Percentiles rank a stretch among this genome's conserved stretches.
phyloP scores from a whole-genome alignment of 2,329 filamentous ascomycete genomes.

The Ophiostoma quercus region DNA sequence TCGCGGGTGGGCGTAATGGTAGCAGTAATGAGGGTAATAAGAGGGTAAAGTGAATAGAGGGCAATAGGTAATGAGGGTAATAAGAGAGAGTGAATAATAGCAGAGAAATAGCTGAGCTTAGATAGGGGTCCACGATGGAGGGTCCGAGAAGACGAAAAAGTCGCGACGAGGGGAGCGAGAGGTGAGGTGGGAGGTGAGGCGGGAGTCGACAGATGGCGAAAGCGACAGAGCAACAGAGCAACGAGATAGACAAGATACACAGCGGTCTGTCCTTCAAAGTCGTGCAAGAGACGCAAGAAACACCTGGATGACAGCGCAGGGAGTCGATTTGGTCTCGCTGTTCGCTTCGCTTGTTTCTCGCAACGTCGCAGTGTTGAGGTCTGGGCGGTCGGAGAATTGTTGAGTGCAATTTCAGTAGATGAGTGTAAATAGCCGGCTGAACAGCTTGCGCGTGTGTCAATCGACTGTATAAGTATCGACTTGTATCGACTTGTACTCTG shows the following conservation, averaged over 20 bases:
- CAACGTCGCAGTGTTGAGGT: not conserved
- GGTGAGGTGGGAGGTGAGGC: not conserved
- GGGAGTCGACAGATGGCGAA: not conserved
- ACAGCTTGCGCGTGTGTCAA: not conserved
- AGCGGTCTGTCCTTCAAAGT: not conserved
- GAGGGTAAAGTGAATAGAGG: not conserved
- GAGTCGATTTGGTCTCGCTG: not conserved
- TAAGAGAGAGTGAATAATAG: not conserved
- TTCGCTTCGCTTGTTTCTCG: too few relatives aligned
- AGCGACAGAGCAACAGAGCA: not conserved
- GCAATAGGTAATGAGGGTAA: not conserved
- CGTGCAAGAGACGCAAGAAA: constrained; percentile 2
- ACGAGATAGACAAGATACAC: not conserved
- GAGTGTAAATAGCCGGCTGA: not conserved
- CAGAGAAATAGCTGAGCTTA: not conserved
- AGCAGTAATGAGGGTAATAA: not conserved
- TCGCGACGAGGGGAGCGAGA: not conserved
- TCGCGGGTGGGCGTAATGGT: not conserved
- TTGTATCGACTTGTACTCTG: not conserved
- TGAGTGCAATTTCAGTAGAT: not conserved
- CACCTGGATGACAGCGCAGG: not conserved
- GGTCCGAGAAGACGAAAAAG: not conserved
- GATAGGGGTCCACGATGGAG: constrained; percentile 10
- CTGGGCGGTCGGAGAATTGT: not conserved
- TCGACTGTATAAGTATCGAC: not conserved